A percentile compares a stretch with the other conserved stretches of the same genome.
phyloP scores from a whole-genome alignment of 148 eudicot genomes.

The Dianthus caryophyllus region DNA sequence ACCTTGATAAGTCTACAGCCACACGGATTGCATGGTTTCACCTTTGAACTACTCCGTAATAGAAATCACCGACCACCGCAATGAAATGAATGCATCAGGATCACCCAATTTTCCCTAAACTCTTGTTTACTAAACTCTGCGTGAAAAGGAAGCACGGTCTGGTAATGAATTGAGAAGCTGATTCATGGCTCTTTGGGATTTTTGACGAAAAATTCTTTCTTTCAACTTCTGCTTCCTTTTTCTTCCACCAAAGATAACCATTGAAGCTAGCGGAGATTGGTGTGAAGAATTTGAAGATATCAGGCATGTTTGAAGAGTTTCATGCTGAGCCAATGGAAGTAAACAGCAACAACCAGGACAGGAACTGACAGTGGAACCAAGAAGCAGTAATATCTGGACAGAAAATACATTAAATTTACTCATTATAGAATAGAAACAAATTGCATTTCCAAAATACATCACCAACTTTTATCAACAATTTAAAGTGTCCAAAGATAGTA shows the following conservation, averaged over 20 bases:
- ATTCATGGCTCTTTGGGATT: neutral
- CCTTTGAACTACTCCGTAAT: too few relatives aligned
- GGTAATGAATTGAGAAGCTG: neutral
- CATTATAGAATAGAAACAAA: neutral
- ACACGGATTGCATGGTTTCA: too few relatives aligned
- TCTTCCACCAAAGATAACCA: neutral
- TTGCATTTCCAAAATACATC: neutral
- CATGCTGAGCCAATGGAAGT: conserved; percentile 93
- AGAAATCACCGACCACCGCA: too few relatives aligned
- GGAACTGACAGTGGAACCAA: conserved; percentile 76
- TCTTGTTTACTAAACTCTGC: too few relatives aligned
- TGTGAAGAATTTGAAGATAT: neutral
- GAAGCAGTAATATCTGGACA: conserved; percentile 76
- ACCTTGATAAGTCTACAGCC: too few relatives aligned
- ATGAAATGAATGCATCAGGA: too few relatives aligned
- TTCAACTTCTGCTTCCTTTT: neutral
- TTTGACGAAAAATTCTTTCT: neutral
- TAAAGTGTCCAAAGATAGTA: neutral
- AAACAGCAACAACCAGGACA: conserved; percentile 58
- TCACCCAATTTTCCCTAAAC: too few relatives aligned
- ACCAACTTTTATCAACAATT: neutral
- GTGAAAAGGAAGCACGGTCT: neutral
- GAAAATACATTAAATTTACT: conserved; percentile 1
- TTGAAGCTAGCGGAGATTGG: neutral
- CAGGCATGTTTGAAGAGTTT: conserved; percentile 88